Base-by-base conservation (phyloP, 345 rosid genomes). In the Kandelia obovata region DNA sequence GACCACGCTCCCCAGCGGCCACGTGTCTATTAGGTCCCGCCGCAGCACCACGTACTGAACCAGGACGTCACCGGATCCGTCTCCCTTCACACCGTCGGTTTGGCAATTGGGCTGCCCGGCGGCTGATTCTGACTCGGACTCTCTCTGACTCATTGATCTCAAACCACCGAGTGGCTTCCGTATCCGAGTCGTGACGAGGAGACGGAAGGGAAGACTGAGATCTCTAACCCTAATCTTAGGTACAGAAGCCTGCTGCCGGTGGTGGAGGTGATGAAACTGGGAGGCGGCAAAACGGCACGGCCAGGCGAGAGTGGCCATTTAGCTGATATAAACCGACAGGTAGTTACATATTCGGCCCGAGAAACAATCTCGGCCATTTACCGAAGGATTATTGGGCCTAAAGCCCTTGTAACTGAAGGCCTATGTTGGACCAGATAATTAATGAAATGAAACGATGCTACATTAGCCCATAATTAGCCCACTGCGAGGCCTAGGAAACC, bases 1-100 rank as follows among this genome's bases (percentile, higher is more conserved):
- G 5, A 95, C 89, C 59, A 95, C 84, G 85, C 97, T 95, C 53
- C 96, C 99, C 69, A 83, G 78, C 39, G 97, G 96, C 99, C 99
- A 92, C 53, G 84, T 76, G 69, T 92, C 96, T 35, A 95, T 86
- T n/a, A 95, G 81, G 75, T 95, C 99, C 70, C 97, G 53, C 72
- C 96, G 81, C 28, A 90, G 86, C 72, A 92, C 96, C 69, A 92
- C 91, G 62, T 89, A 92, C 76, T 94, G 96, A 13, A 92, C 86
- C 65, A 87, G 59, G 30, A 95, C 88, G 56, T 85, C 90, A 16
- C 76, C 83, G 23, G 66, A 16, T 25, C 74, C 79, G 72, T 31
- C 78, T 21, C 62, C 51, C 46, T 70, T 68, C 60, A 30, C 65
- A 23, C 10, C 76, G 58, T 75, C 73, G 43, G 23, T 55, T 66